Evolutionary conservation across 345 rosid species (phyloP).

Genomic region (Microthlaspi erraticum): DNA sequence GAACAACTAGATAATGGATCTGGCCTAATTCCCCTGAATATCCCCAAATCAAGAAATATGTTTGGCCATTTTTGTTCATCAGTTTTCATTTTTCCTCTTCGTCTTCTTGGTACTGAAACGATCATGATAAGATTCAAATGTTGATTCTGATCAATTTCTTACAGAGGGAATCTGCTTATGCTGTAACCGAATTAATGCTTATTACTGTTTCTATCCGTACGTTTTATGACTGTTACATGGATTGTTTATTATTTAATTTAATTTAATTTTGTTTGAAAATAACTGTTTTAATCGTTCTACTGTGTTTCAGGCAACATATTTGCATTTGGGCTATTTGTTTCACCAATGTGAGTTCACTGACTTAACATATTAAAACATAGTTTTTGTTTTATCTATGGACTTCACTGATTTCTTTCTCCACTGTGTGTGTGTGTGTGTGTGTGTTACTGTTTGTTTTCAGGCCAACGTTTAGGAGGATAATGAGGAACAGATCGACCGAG

Average conservation of each 20-base stretch:
- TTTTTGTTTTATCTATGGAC: conserved; percentile 2
- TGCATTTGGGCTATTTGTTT: conserved; percentile 81
- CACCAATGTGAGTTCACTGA: conserved; percentile 68
- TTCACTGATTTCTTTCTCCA: neutral
- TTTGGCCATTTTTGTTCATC: neutral
- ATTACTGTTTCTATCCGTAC: conserved; percentile 8
- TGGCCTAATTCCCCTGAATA: conserved; percentile 25
- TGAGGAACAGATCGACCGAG: conserved; percentile 77
- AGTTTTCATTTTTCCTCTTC: neutral
- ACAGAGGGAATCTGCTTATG: neutral
- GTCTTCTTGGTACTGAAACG: neutral
- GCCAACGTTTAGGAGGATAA: conserved; percentile 83
- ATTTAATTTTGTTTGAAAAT: too few species aligned
- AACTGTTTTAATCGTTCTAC: neutral
- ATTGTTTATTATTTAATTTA: too few species aligned
- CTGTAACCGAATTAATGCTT: neutral
- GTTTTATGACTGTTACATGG: too few species aligned
- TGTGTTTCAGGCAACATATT: conserved; percentile 78
- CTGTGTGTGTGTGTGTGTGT: conserved; percentile 19
- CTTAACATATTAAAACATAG: neutral
- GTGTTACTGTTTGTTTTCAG: conserved; percentile 47
- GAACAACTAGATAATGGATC: neutral
- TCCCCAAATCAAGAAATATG: conserved; percentile 12
- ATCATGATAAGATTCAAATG: neutral
- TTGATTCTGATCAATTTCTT: neutral